Conservation (phyloP, 768 basidiomycete genomes). For the Cyclocybe aegerita region DNA sequence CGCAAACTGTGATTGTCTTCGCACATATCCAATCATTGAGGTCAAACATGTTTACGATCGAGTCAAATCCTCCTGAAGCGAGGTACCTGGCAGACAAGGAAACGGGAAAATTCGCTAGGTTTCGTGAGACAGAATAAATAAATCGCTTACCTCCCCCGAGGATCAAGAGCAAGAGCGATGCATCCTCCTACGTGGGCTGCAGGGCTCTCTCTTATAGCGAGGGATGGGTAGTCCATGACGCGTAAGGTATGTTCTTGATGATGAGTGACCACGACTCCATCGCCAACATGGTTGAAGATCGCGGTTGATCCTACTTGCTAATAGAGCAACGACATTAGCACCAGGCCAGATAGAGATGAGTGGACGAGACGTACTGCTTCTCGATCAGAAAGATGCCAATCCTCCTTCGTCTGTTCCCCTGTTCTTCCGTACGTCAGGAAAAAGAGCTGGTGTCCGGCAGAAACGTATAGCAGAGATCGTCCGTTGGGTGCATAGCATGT, state of each 20-base stretch:
- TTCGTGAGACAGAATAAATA: not conserved
- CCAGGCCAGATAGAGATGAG: constrained; percentile 2
- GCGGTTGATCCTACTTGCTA: constrained; percentile 60
- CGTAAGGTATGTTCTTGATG: constrained; percentile 64
- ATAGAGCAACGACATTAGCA: constrained; percentile 13
- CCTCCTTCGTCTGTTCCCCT: constrained; percentile 46
- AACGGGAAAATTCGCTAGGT: constrained; percentile 1
- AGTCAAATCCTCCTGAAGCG: constrained; percentile 78
- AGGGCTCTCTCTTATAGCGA: constrained; percentile 56
- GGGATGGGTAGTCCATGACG: constrained; percentile 66
- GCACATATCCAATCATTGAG: constrained; percentile 78
- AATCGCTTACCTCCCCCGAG: constrained; percentile 60
- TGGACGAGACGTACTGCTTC: constrained; percentile 38
- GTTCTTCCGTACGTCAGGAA: constrained; percentile 59
- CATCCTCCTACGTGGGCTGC: constrained; percentile 84
- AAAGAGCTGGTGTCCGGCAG: constrained; percentile 58
- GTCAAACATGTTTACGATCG: constrained; percentile 83
- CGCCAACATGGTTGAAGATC: constrained; percentile 75
- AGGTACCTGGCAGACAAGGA: constrained; percentile 51
- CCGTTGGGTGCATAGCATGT: constrained; percentile 76
- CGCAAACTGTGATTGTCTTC: constrained; percentile 75
- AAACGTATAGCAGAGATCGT: constrained; percentile 59
- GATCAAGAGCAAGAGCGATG: constrained; percentile 72
- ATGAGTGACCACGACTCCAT: constrained; percentile 67
- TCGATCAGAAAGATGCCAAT: constrained; percentile 48